Evolutionary conservation across 2,329 filamentous ascomycete genomes (phyloP), one percentile per base, ranked within the genome.

Genomic region (Ophiostoma quercus): DNA sequence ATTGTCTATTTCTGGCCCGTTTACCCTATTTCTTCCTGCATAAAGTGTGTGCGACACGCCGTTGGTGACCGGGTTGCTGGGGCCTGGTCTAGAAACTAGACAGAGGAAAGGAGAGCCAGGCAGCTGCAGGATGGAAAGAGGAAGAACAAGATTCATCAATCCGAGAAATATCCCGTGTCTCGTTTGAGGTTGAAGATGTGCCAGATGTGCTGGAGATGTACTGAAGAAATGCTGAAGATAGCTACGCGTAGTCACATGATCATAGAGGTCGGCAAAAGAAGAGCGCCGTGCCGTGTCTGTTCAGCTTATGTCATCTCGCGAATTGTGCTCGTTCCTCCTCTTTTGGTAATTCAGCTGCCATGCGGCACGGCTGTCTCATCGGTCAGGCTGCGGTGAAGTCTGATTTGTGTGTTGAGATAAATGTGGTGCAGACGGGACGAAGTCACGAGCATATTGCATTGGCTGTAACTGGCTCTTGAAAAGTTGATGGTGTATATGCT

Each of bases 211-310:
- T 34, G 16, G 14, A 47, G 43, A 47, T 57, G 51, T 57, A n/a
- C 25, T 25, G 51, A 57, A n/a, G 43, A 47, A 19, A 16, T 9
- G 6, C 7, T n/a, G 8, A 47, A 47, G 19, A 47, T n/a, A 8
- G 16, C 43, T 47, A n/a, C 43, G 43, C 43, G 43, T 47, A 47
- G 51, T 57, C 51, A 57, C 51, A 57, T 57, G 51, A 57, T 25
- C n/a, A 25, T 34, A 6, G 8, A 19, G 43, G n/a, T 11, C 12
- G 51, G 4, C 8, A 57, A 9, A 11, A 7, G 8, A n/a, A 47
- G 7, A 47, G 19, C 34, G 19, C 43, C 7, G 19, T 7, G 19
- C 16, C 43, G 19, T n/a, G 43, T 16, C 43, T 19, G 43, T 19
- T 47, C 43, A 47, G 43, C 43, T 47, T 19, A 47, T 7, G 43